Base-by-base conservation (phyloP, 768 basidiomycete genomes). In the Daedalea quercina region DNA sequence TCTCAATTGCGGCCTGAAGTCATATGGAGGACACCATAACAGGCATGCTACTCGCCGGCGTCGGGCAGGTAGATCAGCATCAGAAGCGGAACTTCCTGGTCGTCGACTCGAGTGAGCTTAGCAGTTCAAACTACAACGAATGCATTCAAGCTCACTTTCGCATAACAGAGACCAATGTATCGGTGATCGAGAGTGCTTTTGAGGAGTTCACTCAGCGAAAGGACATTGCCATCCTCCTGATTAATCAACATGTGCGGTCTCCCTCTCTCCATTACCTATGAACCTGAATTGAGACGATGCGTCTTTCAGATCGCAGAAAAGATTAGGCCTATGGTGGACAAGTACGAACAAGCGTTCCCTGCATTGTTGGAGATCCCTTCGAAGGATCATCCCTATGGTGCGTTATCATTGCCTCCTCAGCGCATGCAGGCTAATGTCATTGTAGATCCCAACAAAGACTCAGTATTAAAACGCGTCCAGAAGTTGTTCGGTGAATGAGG, bases 51-150 rank as follows among this genome's bases (percentile, higher is more conserved):
- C 78, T 99, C 45, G 96, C 96, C 6, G 96, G 96, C 33, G 81
- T 98, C 44, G 96, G 96, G 0, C 89, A 99, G 68, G 77, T 97
- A 57, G 85, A 87, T 60, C 83, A 88, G 54, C 79, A 87, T 42
- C 90, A 93, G 73, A 90, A 88, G 78, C 96, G 96, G 86, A 99
- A 97, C 74, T 98, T 99, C 69, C 75, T 98, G 44, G 83, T 97
- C 28, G 96, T 97, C 35, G 95, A 97, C 62, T 65, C 85, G 9
- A 99, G 96, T 97, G 64, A 57, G 87, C 17, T 6, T 6, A 40
- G 15, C 37, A 19, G 7, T 11, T 31, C 28, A 4, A 31, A 11
- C 11, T 4, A 31, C 28, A 31, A 31, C 6, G 4, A 31, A 31
- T 11, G 11, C 11, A 11, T 17, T 42, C 49, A 22, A 40, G 43